A percentile compares a stretch with the other conserved stretches of the same genome.
These are phyloP conservation scores for Kodamaea fungicola DNA, from an alignment of 1,139 yeast genomes.

Conservation along the genomic window DNA sequence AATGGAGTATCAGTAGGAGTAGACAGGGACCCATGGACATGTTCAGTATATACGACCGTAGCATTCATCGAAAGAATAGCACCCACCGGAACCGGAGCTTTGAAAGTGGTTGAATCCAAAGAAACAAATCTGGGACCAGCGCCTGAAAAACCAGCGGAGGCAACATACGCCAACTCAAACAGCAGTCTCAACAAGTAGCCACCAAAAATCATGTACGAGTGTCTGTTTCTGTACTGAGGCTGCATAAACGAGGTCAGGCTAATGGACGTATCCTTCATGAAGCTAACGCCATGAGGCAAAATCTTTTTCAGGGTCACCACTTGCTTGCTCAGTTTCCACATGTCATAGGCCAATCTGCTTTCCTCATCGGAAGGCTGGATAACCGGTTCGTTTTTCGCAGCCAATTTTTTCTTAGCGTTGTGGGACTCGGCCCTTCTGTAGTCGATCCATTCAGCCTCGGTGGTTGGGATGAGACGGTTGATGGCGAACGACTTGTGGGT, in stretches of 20 bases:
- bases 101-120: conserved; percentile 84
- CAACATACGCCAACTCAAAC: conserved; percentile 88
- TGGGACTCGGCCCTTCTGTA: conserved; percentile 87
- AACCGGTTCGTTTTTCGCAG: conserved; percentile 60
- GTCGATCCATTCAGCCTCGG: conserved; percentile 75
- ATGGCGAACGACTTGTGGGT: conserved; percentile 86
- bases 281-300: conserved; percentile 41
- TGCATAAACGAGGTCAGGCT: conserved; percentile 86
- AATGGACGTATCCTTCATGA: conserved; percentile 70
- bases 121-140: conserved; percentile 87
- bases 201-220: conserved; percentile 91
- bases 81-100: conserved; percentile 94
- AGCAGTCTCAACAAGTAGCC: conserved; percentile 90
- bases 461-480: conserved; percentile 70
- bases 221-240: conserved; percentile 93
- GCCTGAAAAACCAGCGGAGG: conserved; percentile 83
- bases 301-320: conserved; percentile 22
- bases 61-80: conserved; percentile 81
- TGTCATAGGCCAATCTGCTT: conserved; percentile 66
- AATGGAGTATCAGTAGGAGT: conserved; percentile 33
- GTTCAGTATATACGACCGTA: conserved; percentile 79
- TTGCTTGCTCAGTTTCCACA: conserved; percentile 64
- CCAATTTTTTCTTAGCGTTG: conserved; percentile 76
- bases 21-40: conserved; percentile 37
- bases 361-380: conserved; percentile 76